Conservation (phyloP, 2,329 filamentous ascomycete genomes). For the Pyrenophora tritici-repentis region DNA sequence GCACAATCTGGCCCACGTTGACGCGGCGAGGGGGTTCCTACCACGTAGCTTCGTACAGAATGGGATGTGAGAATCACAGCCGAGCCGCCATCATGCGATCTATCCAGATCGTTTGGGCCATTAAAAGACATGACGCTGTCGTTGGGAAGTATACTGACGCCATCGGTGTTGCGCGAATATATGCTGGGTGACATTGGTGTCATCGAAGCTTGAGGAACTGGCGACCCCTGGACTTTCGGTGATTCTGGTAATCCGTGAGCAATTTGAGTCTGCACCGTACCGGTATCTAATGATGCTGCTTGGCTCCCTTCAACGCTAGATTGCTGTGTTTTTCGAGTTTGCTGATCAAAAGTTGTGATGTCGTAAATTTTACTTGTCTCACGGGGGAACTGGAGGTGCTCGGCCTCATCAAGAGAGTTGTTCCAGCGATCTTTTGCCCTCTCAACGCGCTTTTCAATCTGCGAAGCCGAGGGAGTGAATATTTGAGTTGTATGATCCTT, state of each 20-base stretch:
- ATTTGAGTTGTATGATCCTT: conserved; percentile 2
- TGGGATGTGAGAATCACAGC: conserved; percentile 52
- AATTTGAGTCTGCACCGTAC: not conserved
- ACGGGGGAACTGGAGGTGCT: conserved; percentile 35
- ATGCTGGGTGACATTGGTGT: conserved; percentile 53
- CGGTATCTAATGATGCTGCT: not conserved
- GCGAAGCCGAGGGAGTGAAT: conserved; percentile 44
- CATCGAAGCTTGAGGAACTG: conserved; percentile 13
- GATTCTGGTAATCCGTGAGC: not conserved
- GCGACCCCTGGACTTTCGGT: conserved; percentile 13
- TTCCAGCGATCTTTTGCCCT: conserved; percentile 51
- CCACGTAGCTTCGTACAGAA: conserved; percentile 51
- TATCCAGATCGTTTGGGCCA: conserved; percentile 7
- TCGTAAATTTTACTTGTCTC: conserved; percentile 32
- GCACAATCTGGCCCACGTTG: conserved; percentile 31
- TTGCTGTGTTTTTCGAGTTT: not conserved
- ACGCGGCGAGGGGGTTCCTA: conserved; percentile 39
- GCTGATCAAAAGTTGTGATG: conserved; percentile 12
- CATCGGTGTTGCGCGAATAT: conserved; percentile 53
- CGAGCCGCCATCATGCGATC: conserved; percentile 34
- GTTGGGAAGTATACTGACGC: conserved; percentile 42
- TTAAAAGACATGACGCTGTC: conserved; percentile 42
- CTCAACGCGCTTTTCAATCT: conserved; percentile 47
- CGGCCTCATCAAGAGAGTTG: conserved; percentile 43
- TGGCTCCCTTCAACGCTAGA: not conserved